phyloP scores from a whole-genome alignment of 1,139 yeast species.

The Scheffersomyces segobiensis region DNA sequence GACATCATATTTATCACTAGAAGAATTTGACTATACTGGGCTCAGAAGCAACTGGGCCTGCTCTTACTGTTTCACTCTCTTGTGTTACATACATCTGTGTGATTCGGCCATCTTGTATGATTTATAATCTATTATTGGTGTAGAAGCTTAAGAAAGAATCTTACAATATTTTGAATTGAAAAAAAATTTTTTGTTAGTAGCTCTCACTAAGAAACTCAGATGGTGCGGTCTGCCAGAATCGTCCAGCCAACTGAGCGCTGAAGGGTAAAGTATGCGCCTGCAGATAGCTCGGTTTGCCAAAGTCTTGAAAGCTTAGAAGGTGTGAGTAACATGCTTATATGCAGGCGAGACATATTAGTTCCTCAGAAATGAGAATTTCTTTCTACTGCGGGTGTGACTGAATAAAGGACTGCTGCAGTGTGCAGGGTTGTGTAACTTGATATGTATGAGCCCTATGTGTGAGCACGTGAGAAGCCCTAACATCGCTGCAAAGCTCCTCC shows the following conservation, averaged over 20 bases:
- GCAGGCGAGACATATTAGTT: neutral
- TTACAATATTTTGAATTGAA: neutral
- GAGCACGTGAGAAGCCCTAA: constrained; percentile 19
- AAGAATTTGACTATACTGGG: neutral
- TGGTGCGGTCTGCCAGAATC: neutral
- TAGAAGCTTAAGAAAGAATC: neutral
- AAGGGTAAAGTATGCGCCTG: neutral
- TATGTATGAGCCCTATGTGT: constrained; percentile 11
- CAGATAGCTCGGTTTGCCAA: neutral
- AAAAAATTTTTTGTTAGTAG: neutral
- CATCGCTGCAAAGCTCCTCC: neutral
- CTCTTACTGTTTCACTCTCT: neutral
- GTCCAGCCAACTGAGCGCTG: neutral
- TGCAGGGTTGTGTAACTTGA: neutral
- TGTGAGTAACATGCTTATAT: neutral
- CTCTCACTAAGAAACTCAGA: neutral
- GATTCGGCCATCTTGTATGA: constrained; percentile 80
- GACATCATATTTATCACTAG: neutral
- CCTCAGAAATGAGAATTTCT: neutral
- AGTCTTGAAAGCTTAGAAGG: neutral
- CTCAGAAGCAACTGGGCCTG: neutral
- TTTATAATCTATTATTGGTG: constrained; percentile 1
- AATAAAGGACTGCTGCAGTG: neutral
- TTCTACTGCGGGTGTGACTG: neutral
- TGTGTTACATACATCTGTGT: constrained; percentile 79